Evolutionary conservation across 2,329 filamentous ascomycete genomes (phyloP).

Genomic region (Colletotrichum spinosum): DNA sequence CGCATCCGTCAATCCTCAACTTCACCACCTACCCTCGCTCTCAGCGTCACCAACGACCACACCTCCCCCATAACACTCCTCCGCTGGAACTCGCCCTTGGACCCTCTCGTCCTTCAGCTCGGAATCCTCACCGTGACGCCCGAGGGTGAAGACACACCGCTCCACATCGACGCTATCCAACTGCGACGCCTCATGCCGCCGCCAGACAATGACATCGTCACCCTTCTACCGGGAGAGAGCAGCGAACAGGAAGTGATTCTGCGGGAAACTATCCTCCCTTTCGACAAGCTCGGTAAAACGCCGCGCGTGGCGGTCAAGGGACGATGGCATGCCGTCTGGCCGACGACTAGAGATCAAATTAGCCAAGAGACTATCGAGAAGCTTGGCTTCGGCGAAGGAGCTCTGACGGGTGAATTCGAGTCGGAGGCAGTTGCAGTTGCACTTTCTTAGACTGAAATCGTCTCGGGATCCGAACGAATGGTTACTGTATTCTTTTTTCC

Average conservation of each 20-base stretch:
- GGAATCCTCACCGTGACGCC: constrained; percentile 55
- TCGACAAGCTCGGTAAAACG: constrained; percentile 47
- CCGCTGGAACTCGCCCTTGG: constrained; percentile 58
- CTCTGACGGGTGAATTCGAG: constrained; percentile 34
- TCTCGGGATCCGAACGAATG: too few relatives aligned
- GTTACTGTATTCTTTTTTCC: not conserved
- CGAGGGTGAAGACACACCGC: constrained; percentile 45
- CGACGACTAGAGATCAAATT: constrained; percentile 36
- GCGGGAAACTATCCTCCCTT: constrained; percentile 49
- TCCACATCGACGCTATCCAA: constrained; percentile 52
- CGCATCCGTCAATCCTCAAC: constrained; percentile 48
- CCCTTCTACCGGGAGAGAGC: constrained; percentile 52
- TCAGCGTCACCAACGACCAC: constrained; percentile 55
- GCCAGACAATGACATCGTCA: constrained; percentile 50
- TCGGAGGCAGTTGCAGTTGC: constrained; percentile 30
- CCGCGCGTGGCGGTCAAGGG: constrained; percentile 51
- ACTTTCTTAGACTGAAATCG: constrained; percentile 3
- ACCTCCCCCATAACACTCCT: constrained; percentile 53
- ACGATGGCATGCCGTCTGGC: constrained; percentile 53
- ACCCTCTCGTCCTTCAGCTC: constrained; percentile 53
- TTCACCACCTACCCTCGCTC: constrained; percentile 50
- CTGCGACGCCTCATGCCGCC: constrained; percentile 56
- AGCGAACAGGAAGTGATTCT: constrained; percentile 50
- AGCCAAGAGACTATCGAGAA: constrained; percentile 31
- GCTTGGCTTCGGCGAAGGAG: constrained; percentile 35